phyloP scores from a whole-genome alignment of 306 rosid species.

The Luffa aegyptiaca region DNA sequence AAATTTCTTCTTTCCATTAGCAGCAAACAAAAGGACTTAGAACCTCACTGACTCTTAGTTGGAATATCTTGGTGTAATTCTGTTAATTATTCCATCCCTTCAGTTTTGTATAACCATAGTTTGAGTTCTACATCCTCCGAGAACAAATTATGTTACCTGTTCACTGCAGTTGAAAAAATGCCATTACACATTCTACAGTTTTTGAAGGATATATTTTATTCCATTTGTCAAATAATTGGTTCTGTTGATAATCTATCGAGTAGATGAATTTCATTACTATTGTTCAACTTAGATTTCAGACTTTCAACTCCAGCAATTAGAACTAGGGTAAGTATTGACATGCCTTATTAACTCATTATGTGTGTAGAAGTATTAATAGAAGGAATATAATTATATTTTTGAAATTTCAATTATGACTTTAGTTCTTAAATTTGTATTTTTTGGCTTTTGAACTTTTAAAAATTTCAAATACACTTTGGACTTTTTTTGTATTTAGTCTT shows the following conservation, averaged over 20 bases:
- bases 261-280: not conserved
- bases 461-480: not conserved
- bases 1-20: not conserved
- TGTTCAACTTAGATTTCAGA: not conserved
- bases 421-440: not conserved
- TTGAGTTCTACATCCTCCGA: not conserved
- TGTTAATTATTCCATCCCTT: not conserved
- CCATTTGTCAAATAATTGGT: not conserved
- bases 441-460: not conserved
- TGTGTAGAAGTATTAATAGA: too few relatives aligned
- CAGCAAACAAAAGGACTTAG: not conserved
- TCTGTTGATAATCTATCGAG: not conserved
- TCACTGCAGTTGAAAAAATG: not conserved
- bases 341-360: too few relatives aligned
- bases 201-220: not conserved
- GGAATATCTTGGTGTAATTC: not conserved
- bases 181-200: not conserved
- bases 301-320: not conserved
- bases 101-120: conserved; percentile 5
- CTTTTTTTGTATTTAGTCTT: not conserved
- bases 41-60: not conserved
- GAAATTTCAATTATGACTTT: too few relatives aligned
- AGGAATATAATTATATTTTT: too few relatives aligned
- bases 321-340: not conserved
- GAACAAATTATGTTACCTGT: not conserved